phyloP scores from a whole-genome alignment of 768 basidiomycete species.

The Tricholoma sp. region DNA sequence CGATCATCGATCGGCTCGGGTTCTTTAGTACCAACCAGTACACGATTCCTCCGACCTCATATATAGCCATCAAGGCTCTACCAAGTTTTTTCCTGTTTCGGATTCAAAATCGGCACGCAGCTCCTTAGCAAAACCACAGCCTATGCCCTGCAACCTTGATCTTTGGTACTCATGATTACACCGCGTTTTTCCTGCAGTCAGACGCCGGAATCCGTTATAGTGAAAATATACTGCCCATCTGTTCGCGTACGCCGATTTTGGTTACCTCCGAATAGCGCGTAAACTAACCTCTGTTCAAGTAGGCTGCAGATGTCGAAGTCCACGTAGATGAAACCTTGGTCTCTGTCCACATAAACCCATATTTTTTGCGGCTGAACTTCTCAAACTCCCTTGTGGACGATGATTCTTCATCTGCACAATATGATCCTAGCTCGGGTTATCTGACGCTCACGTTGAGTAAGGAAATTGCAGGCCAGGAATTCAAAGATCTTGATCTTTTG shows the following conservation, averaged over 20 bases:
- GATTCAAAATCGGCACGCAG: too few species aligned
- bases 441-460: slow-evolving; percentile 73
- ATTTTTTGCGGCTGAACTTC: slow-evolving; percentile 79
- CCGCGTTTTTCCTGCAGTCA: slow-evolving; percentile 71
- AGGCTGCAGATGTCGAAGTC: slow-evolving; percentile 83
- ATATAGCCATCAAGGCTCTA: not conserved
- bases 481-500: slow-evolving; percentile 74
- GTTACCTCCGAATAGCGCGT: not conserved
- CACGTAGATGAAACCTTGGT: slow-evolving; percentile 67
- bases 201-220: slow-evolving; percentile 45
- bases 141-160: not conserved
- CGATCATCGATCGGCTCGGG: too few species aligned
- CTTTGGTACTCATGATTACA: slow-evolving; percentile 55
- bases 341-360: slow-evolving; percentile 76
- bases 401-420: slow-evolving; percentile 64
- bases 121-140: too few species aligned
- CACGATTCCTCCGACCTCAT: not conserved
- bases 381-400: slow-evolving; percentile 61
- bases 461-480: slow-evolving; percentile 57
- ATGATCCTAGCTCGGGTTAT: slow-evolving; percentile 76
- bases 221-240: slow-evolving; percentile 67
- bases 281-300: slow-evolving; percentile 23
- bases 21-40: too few species aligned
- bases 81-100: not conserved
- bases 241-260: slow-evolving; percentile 47